These are phyloP conservation scores for Naganishia sp. DNA, from an alignment of 1,284 basidiomycete species.

Conservation along the genomic window DNA sequence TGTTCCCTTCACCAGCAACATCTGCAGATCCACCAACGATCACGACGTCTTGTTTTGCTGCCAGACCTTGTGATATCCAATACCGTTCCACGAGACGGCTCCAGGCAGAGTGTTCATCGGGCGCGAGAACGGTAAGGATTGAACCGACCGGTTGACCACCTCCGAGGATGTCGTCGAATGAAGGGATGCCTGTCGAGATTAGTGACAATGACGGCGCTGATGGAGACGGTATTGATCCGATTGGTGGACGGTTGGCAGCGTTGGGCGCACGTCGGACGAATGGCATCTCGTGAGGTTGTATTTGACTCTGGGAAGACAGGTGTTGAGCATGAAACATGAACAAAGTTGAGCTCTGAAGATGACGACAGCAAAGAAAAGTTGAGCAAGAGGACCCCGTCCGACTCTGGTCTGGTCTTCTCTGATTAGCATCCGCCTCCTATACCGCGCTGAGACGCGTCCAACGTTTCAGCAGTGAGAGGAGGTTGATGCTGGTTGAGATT, in stretches of 20 bases:
- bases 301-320: neutral
- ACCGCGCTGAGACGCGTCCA: too few relatives aligned
- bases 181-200: constrained; percentile 84
- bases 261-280: constrained; percentile 27
- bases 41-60: constrained; percentile 66
- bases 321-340: neutral
- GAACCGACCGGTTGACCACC: constrained; percentile 87
- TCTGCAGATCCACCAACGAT: constrained; percentile 62
- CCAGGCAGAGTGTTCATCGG: constrained; percentile 82
- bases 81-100: constrained; percentile 83
- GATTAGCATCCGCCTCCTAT: too few relatives aligned
- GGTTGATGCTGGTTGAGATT: too few relatives aligned
- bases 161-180: constrained; percentile 93
- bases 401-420: neutral
- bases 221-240: constrained; percentile 67
- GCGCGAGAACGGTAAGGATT: constrained; percentile 69
- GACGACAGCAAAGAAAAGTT: constrained; percentile 13
- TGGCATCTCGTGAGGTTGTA: neutral
- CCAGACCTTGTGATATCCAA: constrained; percentile 81
- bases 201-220: constrained; percentile 64
- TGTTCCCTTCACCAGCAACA: constrained; percentile 35
- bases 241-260: constrained; percentile 16
- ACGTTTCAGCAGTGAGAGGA: too few relatives aligned
- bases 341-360: neutral
- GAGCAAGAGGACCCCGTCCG: neutral